Percentiles rank a stretch among this genome's conserved stretches.
phyloP scores from a whole-genome alignment of 192 early-diverging fungal species.

The Geranomyces michiganensis region DNA sequence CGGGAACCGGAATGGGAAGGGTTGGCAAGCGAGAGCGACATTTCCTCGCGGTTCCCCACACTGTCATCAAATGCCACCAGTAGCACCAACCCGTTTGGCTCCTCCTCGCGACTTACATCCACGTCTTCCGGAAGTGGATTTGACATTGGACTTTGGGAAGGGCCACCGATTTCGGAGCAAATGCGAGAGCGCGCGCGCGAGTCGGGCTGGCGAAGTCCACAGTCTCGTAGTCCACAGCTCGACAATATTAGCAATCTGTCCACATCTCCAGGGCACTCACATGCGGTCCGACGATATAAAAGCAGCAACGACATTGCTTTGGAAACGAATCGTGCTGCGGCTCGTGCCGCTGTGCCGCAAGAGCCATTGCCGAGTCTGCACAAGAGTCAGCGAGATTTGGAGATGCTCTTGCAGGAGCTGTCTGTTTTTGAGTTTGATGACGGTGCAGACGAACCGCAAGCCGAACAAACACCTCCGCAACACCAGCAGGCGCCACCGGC shows the following conservation, averaged over 20 bases:
- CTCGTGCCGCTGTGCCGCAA: background rate
- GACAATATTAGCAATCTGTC: no score
- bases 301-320: background rate
- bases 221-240: background rate
- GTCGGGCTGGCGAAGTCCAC: background rate
- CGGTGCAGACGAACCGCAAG: background rate
- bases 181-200: conserved; percentile 5
- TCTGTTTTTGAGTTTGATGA: conserved; percentile 5
- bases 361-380: conserved; percentile 8
- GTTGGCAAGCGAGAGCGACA: background rate
- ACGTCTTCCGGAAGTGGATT: conserved; percentile 1
- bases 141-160: conserved; percentile 5
- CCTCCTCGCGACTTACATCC: background rate
- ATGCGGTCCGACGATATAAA: background rate
- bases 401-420: conserved; percentile 16
- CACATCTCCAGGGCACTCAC: no score
- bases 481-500: no score
- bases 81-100: background rate
- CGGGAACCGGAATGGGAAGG: background rate
- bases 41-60: background rate
- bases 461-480: background rate
- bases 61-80: conserved; percentile 7
- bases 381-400: conserved; percentile 12
- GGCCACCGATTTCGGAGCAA: conserved; percentile 3
- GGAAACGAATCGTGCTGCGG: background rate